Evolutionary conservation across 371 early-diverging fungal species (phyloP).

Genomic region (Apophysomyces ossiformis): DNA sequence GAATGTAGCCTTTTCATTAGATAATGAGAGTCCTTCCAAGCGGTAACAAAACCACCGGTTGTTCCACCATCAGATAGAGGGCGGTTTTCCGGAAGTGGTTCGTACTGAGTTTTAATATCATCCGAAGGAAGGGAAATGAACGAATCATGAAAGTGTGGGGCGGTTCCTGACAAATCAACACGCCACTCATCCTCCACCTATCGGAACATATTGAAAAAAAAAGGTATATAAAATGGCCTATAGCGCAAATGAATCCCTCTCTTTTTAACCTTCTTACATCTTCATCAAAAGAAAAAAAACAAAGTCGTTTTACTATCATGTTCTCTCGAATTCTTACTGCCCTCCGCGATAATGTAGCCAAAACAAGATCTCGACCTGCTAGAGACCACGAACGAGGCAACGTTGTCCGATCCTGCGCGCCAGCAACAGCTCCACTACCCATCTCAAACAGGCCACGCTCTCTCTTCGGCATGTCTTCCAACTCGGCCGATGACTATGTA

Average conservation of each 20-base stretch:
- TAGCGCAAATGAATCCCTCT: neutral
- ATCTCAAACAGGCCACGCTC: neutral
- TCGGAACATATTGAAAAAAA: neutral
- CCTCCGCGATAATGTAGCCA: conserved; percentile 16
- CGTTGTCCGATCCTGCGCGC: conserved; percentile 12
- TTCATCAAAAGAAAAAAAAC: neutral
- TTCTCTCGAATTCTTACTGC: conserved; percentile 26
- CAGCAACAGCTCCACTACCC: conserved; percentile 12
- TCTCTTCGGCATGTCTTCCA: conserved; percentile 30
- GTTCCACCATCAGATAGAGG: neutral
- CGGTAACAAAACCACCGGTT: neutral
- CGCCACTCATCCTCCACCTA: neutral
- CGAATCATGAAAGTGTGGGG: neutral
- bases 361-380: conserved; percentile 14
- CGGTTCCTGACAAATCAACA: conserved; percentile 4
- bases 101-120: neutral
- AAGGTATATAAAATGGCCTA: neutral
- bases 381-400: conserved; percentile 9
- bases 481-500: conserved; percentile 42
- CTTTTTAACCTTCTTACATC: conserved; percentile 5
- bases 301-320: conserved; percentile 9
- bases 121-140: neutral
- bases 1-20: too few relatives aligned
- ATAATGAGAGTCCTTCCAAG: too few relatives aligned
- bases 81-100: neutral